These are phyloP conservation scores for Isatis lusitanica DNA, from an alignment of 441 rosid species.

Conservation along the genomic window DNA sequence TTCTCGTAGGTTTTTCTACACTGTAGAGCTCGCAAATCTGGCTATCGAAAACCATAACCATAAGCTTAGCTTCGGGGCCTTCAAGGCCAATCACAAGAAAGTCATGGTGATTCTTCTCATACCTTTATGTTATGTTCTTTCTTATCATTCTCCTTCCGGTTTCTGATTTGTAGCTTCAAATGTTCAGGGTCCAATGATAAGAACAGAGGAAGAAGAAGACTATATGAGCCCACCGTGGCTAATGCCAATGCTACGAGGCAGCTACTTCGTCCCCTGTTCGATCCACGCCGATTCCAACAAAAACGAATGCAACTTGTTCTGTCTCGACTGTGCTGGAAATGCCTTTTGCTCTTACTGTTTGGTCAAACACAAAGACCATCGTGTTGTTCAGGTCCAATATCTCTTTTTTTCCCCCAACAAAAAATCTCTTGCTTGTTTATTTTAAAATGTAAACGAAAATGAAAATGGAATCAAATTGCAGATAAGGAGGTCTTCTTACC, in stretches of 20 bases:
- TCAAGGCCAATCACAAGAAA: conserved; percentile 39
- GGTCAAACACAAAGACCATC: conserved; percentile 63
- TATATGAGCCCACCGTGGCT: conserved; percentile 67
- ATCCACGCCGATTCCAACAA: conserved; percentile 65
- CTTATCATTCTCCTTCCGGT: background rate
- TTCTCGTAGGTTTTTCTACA: conserved; percentile 3
- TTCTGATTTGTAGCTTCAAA: background rate
- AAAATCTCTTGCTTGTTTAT: background rate
- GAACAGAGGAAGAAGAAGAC: conserved; percentile 36
- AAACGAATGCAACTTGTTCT: conserved; percentile 82
- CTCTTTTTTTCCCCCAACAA: background rate
- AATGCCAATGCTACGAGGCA: conserved; percentile 64
- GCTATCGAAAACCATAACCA: conserved; percentile 30
- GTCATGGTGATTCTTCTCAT: conserved; percentile 36
- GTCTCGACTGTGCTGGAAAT: conserved; percentile 70
- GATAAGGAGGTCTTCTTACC: conserved; percentile 92
- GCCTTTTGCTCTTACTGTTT: conserved; percentile 75
- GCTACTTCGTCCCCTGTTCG: conserved; percentile 64
- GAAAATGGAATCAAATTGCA: conserved; percentile 28
- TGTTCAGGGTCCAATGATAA: conserved; percentile 31
- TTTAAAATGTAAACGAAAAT: background rate
- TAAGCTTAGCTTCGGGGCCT: conserved; percentile 29
- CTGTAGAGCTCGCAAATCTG: conserved; percentile 33
- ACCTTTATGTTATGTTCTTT: background rate
- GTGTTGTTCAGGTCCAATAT: conserved; percentile 57